A percentile compares a stretch with the other conserved stretches of the same genome.
Conservation (phyloP, 441 rosid species). For the Rhodomyrtus psidioides region DNA sequence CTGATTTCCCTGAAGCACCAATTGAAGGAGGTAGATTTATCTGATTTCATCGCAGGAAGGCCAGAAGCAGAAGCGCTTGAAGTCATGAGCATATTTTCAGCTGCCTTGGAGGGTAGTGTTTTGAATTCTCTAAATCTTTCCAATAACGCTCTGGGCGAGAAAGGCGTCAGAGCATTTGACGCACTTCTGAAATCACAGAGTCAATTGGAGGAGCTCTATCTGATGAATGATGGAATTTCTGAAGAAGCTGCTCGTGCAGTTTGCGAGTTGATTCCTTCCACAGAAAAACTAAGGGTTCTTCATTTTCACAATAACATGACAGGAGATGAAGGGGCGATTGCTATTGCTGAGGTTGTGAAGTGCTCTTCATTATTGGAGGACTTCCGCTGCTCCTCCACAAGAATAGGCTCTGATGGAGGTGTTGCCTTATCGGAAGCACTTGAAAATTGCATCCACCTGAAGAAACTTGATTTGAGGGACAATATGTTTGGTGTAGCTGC, state of each 20-base stretch:
- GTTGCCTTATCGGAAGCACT: slow-evolving; percentile 15
- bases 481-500: slow-evolving; percentile 15
- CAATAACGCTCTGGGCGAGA: slow-evolving; percentile 9
- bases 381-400: slow-evolving; percentile 16
- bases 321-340: slow-evolving; percentile 12
- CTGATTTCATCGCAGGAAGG: slow-evolving; percentile 16
- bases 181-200: slow-evolving; percentile 13
- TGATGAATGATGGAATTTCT: slow-evolving; percentile 17
- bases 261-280: slow-evolving; percentile 11
- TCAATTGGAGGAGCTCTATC: slow-evolving; percentile 12
- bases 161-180: slow-evolving; percentile 12
- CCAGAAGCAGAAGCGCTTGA: slow-evolving; percentile 16
- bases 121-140: slow-evolving; percentile 10
- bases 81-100: slow-evolving; percentile 11
- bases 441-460: slow-evolving; percentile 1
- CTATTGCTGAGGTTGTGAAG: slow-evolving; percentile 12
- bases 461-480: slow-evolving; percentile 15
- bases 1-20: slow-evolving; percentile 6
- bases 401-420: slow-evolving; percentile 16
- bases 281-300: slow-evolving; percentile 8
- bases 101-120: slow-evolving; percentile 10
- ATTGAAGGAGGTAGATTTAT: slow-evolving; percentile 13
- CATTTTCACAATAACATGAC: slow-evolving; percentile 16
- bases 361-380: slow-evolving; percentile 4
- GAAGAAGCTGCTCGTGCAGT: slow-evolving; percentile 15